Base-by-base conservation (phyloP, 2,329 filamentous ascomycete genomes). In the Sporothrix protearum region DNA sequence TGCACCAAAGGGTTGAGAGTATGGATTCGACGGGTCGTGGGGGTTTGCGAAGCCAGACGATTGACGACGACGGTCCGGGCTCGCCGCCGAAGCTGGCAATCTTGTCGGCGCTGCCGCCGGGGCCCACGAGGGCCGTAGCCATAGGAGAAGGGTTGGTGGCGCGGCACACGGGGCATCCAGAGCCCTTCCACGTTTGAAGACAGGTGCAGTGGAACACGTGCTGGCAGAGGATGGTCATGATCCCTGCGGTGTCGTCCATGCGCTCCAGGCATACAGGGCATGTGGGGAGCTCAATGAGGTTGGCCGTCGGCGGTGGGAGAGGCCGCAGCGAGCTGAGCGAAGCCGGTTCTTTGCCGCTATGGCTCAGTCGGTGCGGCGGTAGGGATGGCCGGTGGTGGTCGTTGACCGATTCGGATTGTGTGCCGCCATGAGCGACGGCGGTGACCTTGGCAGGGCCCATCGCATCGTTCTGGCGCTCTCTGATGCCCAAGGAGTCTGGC, bases 141-240 rank as follows among this genome's bases (percentile, higher is more conserved):
- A 75, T 73, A 9, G 78, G 77, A 5, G 82, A 79, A 6, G 85
- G 82, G 73, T 85, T 88, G 1, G 94, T 97, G 77, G 97, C 97
- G 45, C 96, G 89, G 77, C 96, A 99, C 7, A 99, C 94, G 0
- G 96, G 96, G 78, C 96, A 99, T 4, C 95, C 95, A 33, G 90
- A 92, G 4, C 95, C 94, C 78, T 92, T 93, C 96, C 96, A 99
- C 78, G 96, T 98, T 78, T 97, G 92, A 0, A 99, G 85, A 80
- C 96, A 99, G 1, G 91, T 94, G 78, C 96, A 98, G 80, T 99
- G 96, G 78, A 99, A 99, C 68, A 98, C 93, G 77, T 99, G 96
- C 77, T 98, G 95, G 79, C 96, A 99, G 39, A 96, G 90, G 53
- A 98, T 98, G 0, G 96, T 99, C 78, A 99, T 88, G 2, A 99